These are phyloP conservation scores for Talaromyces thailandensis DNA, from an alignment of 495 filamentous ascomycete species.

Conservation along the genomic window DNA sequence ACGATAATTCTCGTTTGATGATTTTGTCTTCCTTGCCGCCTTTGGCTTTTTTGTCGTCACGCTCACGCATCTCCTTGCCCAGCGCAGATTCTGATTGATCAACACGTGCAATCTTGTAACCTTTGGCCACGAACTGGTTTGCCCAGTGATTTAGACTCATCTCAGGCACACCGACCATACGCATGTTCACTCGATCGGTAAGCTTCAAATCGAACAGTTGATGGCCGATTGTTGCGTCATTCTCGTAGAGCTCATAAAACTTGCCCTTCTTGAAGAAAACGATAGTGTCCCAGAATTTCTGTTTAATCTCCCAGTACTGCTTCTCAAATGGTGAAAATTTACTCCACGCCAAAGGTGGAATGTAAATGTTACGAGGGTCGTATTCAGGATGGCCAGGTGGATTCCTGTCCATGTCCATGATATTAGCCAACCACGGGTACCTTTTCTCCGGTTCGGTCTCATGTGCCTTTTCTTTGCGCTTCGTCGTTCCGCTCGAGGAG, in stretches of 20 bases:
- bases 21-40: constrained; percentile 74
- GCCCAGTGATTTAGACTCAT: constrained; percentile 86
- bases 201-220: constrained; percentile 97
- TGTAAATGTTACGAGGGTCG: constrained; percentile 83
- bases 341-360: constrained; percentile 66
- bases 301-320: constrained; percentile 99
- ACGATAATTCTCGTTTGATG: constrained; percentile 82
- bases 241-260: constrained; percentile 98
- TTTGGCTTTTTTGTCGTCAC: constrained; percentile 51
- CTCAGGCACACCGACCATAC: constrained; percentile 93
- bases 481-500: constrained; percentile 37
- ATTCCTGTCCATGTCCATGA: constrained; percentile 74
- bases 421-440: constrained; percentile 82
- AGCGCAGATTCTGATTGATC: constrained; percentile 94
- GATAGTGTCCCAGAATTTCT: constrained; percentile 92
- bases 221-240: constrained; percentile 94
- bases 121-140: constrained; percentile 88
- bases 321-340: constrained; percentile 92
- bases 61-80: constrained; percentile 96
- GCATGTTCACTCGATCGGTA: constrained; percentile 98
- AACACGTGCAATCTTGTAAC: constrained; percentile 91
- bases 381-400: constrained; percentile 77
- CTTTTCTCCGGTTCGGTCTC: constrained; percentile 70
- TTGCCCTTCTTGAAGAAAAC: constrained; percentile 99
- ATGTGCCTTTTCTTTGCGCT: constrained; percentile 66